These are phyloP conservation scores for Elsinoe perseae DNA, from an alignment of 2,329 filamentous ascomycete genomes.

Conservation along the genomic window DNA sequence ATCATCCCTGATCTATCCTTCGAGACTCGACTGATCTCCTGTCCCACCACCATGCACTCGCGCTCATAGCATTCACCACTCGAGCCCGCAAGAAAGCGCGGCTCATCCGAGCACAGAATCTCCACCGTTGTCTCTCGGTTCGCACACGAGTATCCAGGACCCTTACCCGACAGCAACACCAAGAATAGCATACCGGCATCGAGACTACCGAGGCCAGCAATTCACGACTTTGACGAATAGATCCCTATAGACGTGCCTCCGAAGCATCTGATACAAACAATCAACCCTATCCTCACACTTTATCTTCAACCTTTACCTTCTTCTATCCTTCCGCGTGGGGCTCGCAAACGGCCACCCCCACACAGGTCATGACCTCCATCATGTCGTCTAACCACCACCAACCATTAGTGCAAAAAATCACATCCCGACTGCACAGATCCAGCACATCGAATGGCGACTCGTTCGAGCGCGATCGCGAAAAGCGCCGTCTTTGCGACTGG, in stretches of 20 bases:
- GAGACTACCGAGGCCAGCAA: neutral
- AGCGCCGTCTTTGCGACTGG: slow-evolving; percentile 40
- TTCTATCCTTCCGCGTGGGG: neutral
- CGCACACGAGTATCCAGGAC: neutral
- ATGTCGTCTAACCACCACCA: slow-evolving; percentile 15
- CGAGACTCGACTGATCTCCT: neutral
- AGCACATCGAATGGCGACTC: slow-evolving; percentile 23
- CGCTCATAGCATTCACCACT: neutral
- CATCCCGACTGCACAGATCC: slow-evolving; percentile 30
- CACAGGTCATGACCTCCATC: slow-evolving; percentile 14
- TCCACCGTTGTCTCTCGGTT: slow-evolving; percentile 8
- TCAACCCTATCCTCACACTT: neutral
- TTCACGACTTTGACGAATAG: slow-evolving; percentile 9
- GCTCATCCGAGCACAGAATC: slow-evolving; percentile 9
- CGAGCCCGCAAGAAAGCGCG: slow-evolving; percentile 7
- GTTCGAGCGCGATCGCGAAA: slow-evolving; percentile 40
- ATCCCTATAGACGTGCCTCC: neutral
- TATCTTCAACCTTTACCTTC: neutral
- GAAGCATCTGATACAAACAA: slow-evolving; percentile 5
- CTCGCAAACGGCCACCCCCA: neutral
- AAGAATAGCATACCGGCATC: neutral
- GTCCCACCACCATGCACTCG: slow-evolving; percentile 6
- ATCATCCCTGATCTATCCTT: slow-evolving; percentile 4
- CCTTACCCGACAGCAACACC: neutral
- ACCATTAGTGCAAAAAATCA: slow-evolving; percentile 27